phyloP scores from a whole-genome alignment of 176 grass and related monocot species.

The Hordeum marinum region DNA sequence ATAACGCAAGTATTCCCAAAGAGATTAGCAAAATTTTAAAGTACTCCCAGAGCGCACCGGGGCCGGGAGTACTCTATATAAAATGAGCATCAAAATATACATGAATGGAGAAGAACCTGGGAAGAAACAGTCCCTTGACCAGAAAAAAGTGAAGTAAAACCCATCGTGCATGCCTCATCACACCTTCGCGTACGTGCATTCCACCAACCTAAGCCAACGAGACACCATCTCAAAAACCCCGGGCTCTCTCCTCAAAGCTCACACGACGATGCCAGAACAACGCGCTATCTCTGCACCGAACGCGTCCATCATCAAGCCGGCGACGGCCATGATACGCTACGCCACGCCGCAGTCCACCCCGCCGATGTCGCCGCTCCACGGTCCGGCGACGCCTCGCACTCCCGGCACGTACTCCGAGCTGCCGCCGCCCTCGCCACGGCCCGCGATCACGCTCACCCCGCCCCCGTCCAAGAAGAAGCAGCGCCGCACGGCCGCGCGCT shows the following conservation, averaged over 20 bases:
- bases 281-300: not conserved
- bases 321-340: constrained; percentile 29
- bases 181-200: constrained; percentile 22
- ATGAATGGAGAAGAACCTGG: not conserved
- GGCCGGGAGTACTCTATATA: not conserved
- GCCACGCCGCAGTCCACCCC: constrained; percentile 46
- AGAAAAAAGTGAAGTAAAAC: not conserved
- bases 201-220: constrained; percentile 19
- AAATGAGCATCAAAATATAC: not conserved
- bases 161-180: constrained; percentile 54
- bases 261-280: not conserved
- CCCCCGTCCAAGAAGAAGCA: constrained; percentile 52
- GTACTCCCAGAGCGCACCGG: not conserved
- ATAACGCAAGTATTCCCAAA: not conserved
- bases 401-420: constrained; percentile 21
- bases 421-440: constrained; percentile 38
- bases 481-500: constrained; percentile 31
- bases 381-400: constrained; percentile 40
- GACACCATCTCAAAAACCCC: constrained; percentile 16
- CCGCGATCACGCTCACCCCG: constrained; percentile 60
- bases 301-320: not conserved
- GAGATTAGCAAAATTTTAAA: not conserved
- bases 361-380: constrained; percentile 49
- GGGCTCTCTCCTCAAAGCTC: not conserved
- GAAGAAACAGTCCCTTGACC: not conserved